phyloP scores from a whole-genome alignment of 805 yeast genomes.

The Nakazawaea anatomiae region DNA sequence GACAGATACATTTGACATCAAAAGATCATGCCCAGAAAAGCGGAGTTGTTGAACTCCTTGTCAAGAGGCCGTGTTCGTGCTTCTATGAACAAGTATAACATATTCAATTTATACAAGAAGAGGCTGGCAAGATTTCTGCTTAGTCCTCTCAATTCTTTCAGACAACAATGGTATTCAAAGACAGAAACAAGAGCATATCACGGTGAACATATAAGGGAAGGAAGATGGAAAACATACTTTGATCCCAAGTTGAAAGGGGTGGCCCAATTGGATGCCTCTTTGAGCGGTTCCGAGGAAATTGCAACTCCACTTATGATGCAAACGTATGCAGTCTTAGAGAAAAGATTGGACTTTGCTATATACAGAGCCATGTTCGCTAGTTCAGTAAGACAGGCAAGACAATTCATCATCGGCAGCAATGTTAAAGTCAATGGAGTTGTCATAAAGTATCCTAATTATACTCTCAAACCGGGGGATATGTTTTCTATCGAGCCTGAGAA shows the following conservation, averaged over 20 bases:
- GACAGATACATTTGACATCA: background rate
- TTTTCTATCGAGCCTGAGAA: slow-evolving; percentile 82
- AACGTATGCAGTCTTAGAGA: slow-evolving; percentile 83
- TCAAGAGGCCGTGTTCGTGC: slow-evolving; percentile 73
- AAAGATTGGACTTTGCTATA: slow-evolving; percentile 82
- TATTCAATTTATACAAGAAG: slow-evolving; percentile 83
- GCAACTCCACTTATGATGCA: slow-evolving; percentile 83
- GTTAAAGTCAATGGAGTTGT: slow-evolving; percentile 82
- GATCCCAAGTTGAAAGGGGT: slow-evolving; percentile 72
- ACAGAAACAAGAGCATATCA: slow-evolving; percentile 92
- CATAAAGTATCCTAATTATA: slow-evolving; percentile 74
- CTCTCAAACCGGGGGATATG: slow-evolving; percentile 78
- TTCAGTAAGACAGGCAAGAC: slow-evolving; percentile 90
- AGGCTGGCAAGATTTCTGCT: slow-evolving; percentile 46
- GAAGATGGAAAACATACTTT: slow-evolving; percentile 71
- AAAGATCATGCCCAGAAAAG: slow-evolving; percentile 48
- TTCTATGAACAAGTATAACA: slow-evolving; percentile 85
- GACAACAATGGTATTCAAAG: slow-evolving; percentile 89
- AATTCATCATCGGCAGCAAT: slow-evolving; percentile 72
- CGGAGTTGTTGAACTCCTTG: slow-evolving; percentile 49
- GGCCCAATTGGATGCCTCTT: slow-evolving; percentile 81
- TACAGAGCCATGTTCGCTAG: slow-evolving; percentile 93
- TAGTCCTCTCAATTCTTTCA: slow-evolving; percentile 58
- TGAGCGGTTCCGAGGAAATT: slow-evolving; percentile 45
- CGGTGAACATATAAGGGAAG: slow-evolving; percentile 88